These are phyloP conservation scores for Mercurialis annua DNA, from an alignment of 345 rosid genomes.

Conservation along the genomic window DNA sequence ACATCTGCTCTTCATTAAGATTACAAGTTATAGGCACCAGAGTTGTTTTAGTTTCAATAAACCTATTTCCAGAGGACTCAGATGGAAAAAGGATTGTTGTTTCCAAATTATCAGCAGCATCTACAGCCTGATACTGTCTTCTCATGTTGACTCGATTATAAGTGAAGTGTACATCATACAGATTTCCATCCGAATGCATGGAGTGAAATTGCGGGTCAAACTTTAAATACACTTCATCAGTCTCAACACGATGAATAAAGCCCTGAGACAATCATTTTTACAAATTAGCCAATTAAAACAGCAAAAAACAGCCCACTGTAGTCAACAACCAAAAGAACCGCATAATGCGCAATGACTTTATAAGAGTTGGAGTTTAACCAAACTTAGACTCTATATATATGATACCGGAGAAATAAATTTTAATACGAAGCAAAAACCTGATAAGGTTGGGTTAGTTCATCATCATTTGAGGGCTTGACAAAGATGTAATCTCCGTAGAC, in stretches of 20 bases:
- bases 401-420: neutral
- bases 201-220: conserved; percentile 56
- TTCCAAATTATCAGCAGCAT: conserved; percentile 52
- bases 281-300: neutral
- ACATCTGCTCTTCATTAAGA: conserved; percentile 78
- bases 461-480: conserved; percentile 41
- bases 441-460: conserved; percentile 25
- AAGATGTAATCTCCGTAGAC: conserved; percentile 71
- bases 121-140: conserved; percentile 72
- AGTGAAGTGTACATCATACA: conserved; percentile 67
- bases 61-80: conserved; percentile 35
- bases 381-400: neutral
- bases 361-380: neutral
- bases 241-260: conserved; percentile 69
- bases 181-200: conserved; percentile 40
- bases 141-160: conserved; percentile 66
- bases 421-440: conserved; percentile 41
- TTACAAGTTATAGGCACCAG: conserved; percentile 50
- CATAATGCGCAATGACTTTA: neutral
- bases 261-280: conserved; percentile 46
- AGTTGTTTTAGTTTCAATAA: conserved; percentile 44
- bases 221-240: conserved; percentile 74
- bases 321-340: neutral
- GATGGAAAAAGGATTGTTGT: conserved; percentile 62
- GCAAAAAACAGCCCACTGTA: neutral